phyloP scores from a whole-genome alignment of 345 rosid species.

The Odontarrhena argentea region DNA sequence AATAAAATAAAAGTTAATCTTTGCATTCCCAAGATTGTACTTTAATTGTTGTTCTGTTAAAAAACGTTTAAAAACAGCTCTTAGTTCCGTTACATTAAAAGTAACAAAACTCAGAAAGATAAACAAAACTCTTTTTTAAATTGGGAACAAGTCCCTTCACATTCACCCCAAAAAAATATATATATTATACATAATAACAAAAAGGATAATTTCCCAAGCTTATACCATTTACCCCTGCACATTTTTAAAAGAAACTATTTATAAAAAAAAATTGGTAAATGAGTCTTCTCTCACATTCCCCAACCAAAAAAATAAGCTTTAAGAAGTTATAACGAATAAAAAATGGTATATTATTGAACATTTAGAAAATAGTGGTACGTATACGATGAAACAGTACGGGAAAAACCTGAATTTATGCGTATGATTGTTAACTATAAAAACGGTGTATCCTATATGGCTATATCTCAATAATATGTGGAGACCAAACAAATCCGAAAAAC shows the following conservation, averaged over 20 bases:
- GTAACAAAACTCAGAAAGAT: not conserved
- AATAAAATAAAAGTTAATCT: not conserved
- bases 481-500: too few relatives aligned
- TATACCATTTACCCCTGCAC: not conserved
- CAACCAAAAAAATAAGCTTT: too few relatives aligned
- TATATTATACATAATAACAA: not conserved
- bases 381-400: too few relatives aligned
- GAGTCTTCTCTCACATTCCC: not conserved
- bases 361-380: too few relatives aligned
- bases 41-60: not conserved
- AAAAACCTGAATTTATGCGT: too few relatives aligned
- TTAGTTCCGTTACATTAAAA: conserved; percentile 13
- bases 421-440: too few relatives aligned
- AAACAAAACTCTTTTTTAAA: not conserved
- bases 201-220: not conserved
- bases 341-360: too few relatives aligned
- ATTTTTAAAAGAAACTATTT: not conserved
- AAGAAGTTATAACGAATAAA: too few relatives aligned
- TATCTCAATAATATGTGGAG: too few relatives aligned
- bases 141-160: conserved; percentile 9
- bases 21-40: not conserved
- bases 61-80: not conserved
- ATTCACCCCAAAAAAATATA: conserved; percentile 9
- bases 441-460: too few relatives aligned
- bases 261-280: not conserved